Evolutionary conservation across 2,329 filamentous ascomycete genomes (phyloP), one percentile per base, ranked within the genome.

Genomic region (Colletotrichum spaethianum): DNA sequence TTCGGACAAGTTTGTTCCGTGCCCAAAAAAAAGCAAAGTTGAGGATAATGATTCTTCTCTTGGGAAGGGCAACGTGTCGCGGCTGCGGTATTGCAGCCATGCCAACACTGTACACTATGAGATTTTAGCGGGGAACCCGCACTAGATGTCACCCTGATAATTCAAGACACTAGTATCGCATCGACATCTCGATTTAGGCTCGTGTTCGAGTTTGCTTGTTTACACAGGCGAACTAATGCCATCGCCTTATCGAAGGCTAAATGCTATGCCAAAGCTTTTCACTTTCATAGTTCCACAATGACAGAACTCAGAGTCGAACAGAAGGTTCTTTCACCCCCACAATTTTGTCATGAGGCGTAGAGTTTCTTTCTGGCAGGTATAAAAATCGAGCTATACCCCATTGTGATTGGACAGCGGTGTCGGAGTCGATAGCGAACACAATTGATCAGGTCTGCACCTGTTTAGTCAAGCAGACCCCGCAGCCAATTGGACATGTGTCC

Each of bases 371-470:
- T 33, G 50, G 3, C 50, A 31, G 50, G 50, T 53, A 2, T 4
- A 2, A n/a, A 4, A n/a, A 8, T 20, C 20, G 26, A 9, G 16
- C 16, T 28, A 8, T 53, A 9, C 26, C 16, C 2, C 33, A 7
- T 31, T 8, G 5, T 55, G 52, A 12, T 36, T n/a, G 18, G 11
- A 36, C 31, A 4, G 20, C 31, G 20, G 14, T 16, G 5, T 52
- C 7, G 7, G 23, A 7, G 2, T 14, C 7, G 1, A 16, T 5
- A 20, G 16, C 12, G 12, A 0, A 1, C 7, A 23, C 5, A 14
- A 11, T 16, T 36, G 9, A 11, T 16, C n/a, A 18, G 52, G 2
- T 14, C 9, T 5, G 33, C 2, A 40, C 2, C 53, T 26, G 11
- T 36, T 8, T 14, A 12, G 33, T 16, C 33, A 26, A 56, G 53